A percentile compares a stretch with the other conserved stretches of the same genome.
Conservation (phyloP, 73 alveolate genomes). For the Symbiodinium pilosum region DNA sequence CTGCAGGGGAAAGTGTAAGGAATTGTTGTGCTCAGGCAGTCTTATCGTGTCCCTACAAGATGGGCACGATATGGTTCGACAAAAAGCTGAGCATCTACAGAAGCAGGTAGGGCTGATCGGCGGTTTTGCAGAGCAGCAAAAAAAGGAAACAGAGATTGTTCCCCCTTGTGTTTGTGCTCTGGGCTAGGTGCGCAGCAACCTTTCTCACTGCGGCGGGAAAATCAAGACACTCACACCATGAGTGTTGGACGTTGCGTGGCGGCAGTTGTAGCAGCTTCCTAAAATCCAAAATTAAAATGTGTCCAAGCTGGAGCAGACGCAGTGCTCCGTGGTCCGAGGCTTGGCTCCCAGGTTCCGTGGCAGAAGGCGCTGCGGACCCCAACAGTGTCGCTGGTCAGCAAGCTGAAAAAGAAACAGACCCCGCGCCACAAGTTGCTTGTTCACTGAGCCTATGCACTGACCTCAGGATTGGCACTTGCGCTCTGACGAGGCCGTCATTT, state of each 20-base stretch:
- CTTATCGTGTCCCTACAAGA: background rate
- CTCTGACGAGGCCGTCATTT: no score
- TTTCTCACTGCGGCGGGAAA: background rate
- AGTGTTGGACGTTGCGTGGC: background rate
- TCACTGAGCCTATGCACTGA: no score
- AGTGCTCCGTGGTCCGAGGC: background rate
- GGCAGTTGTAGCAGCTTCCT: background rate
- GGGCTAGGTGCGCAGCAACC: background rate
- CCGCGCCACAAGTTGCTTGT: no score
- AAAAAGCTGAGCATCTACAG: background rate
- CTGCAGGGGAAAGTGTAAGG: background rate
- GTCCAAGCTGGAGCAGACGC: background rate
- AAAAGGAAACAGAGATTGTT: background rate
- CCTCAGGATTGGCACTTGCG: no score
- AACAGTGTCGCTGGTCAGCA: background rate
- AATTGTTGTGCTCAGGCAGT: background rate
- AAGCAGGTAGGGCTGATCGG: no score
- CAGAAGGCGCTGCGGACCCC: background rate
- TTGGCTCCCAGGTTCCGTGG: background rate
- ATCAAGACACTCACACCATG: background rate
- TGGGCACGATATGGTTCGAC: background rate
- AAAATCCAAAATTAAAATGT: background rate
- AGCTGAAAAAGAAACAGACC: no score
- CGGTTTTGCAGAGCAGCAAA: background rate
- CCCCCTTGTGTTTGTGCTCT: no score